Evolutionary conservation across 805 yeast genomes (phyloP), one percentile per base, ranked within the genome.

Genomic region (Schwanniomyces occidentalis): DNA sequence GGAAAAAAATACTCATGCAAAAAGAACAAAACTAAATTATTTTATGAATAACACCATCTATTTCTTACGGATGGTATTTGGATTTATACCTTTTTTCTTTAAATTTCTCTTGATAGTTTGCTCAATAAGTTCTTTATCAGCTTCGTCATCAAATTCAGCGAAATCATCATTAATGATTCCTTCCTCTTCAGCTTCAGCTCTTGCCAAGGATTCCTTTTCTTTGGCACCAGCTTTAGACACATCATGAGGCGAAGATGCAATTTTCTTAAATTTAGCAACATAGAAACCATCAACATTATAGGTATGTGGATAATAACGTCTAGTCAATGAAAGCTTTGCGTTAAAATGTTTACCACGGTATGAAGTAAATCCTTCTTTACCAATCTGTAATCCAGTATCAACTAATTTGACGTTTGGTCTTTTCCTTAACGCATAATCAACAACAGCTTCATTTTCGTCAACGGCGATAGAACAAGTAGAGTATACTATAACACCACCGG

Each of bases 391-490:
- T 9, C 91, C 95, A 16, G 97, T 76, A 9, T 91, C 97, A 8
- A 93, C 97, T 28, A 93, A 76, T 60, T 85, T 87, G 27, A 93
- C 97, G 55, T 93, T 93, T 22, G 98, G 96, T 59, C 99, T 81
- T 61, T 93, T 91, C 59, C 95, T 80, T 51, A 93, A 75, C 16
- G 96, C 98, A 54, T 93, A 93, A 64, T 91, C 96, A n/a, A 93
- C 96, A 38, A 93, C 99, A 15, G 96, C 85, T 69, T 93, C 99
- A 63, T 93, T 90, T 68, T 93, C 99, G 53, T 93, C 99, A 31
- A 93, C 97, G 53, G 95, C 95, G 41, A 93, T 93, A 9, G 98
- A 91, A 76, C 99, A 93, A 1, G 99, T 93, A 6, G 99, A 93
- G 67, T 93, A 93, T 6, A 95, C 98, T 46, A 93, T 85, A 40